These are phyloP conservation scores for Venturia pyrina DNA, from an alignment of 2,329 filamentous ascomycete species.

Conservation along the genomic window DNA sequence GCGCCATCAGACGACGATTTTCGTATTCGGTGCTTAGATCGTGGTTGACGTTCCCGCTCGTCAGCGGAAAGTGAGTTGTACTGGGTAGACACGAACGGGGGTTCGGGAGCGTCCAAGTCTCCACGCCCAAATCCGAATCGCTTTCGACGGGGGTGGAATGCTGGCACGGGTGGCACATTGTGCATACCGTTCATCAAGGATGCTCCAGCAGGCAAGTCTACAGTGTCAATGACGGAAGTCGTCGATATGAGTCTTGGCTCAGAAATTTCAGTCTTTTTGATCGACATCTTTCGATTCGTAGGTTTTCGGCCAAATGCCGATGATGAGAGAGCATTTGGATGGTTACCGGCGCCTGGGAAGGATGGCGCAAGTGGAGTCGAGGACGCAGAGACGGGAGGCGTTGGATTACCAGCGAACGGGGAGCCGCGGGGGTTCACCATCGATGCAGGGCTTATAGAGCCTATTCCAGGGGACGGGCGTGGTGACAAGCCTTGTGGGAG, in stretches of 20 bases:
- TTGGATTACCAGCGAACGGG: constrained; percentile 40
- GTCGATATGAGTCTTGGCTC: constrained; percentile 46
- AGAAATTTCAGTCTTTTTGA: constrained; percentile 53
- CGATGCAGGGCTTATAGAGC: background rate
- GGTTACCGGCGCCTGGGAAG: constrained; percentile 5
- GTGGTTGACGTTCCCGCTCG: constrained; percentile 6
- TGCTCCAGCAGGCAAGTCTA: constrained; percentile 47
- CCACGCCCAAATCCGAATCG: constrained; percentile 33
- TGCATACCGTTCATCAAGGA: constrained; percentile 43
- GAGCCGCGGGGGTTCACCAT: background rate
- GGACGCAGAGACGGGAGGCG: constrained; percentile 41
- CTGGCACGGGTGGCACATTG: constrained; percentile 43
- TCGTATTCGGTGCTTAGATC: constrained; percentile 9
- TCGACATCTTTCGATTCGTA: constrained; percentile 42
- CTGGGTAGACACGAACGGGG: background rate
- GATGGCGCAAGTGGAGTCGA: constrained; percentile 26
- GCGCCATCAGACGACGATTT: constrained; percentile 12
- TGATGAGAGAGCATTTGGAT: background rate
- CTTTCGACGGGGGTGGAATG: constrained; percentile 50
- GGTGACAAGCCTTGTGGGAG: constrained; percentile 10
- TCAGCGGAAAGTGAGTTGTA: constrained; percentile 6
- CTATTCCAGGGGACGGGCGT: constrained; percentile 6
- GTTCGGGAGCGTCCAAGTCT: constrained; percentile 11
- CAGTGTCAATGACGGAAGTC: constrained; percentile 48
- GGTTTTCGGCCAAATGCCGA: constrained; percentile 12